Percentiles rank a stretch among this genome's conserved stretches.
Evolutionary conservation across 371 early-diverging fungal genomes (phyloP).

Genomic region (Conidiobolus incongruus): DNA sequence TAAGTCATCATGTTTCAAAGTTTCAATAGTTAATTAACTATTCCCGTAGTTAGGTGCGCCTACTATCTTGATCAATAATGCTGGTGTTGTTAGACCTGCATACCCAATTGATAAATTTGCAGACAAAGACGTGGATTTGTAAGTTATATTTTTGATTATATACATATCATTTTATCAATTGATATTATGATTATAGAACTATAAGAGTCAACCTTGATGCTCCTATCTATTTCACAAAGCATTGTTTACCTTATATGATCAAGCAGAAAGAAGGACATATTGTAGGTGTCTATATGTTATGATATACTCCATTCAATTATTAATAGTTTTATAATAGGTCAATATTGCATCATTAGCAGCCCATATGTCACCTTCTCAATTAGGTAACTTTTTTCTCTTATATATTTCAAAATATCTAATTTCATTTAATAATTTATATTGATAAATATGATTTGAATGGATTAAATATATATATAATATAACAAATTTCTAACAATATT

Average conservation of each 20-base stretch:
- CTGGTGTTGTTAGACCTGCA: not conserved
- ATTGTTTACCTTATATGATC: slow-evolving; percentile 22
- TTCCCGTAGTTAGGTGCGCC: slow-evolving; percentile 1
- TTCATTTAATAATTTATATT: too few relatives aligned
- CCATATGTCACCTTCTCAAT: slow-evolving; percentile 11
- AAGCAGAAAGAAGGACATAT: slow-evolving; percentile 24
- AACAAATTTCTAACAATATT: too few relatives aligned
- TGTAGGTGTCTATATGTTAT: slow-evolving; percentile 7
- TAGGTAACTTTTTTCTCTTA: slow-evolving; percentile 10
- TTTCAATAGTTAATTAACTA: too few relatives aligned
- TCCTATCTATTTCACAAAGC: slow-evolving; percentile 19
- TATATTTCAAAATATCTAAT: too few relatives aligned
- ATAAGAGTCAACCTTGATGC: slow-evolving; percentile 25
- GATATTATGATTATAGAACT: slow-evolving; percentile 10
- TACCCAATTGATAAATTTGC: not conserved
- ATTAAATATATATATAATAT: too few relatives aligned
- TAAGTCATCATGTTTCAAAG: too few relatives aligned
- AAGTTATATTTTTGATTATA: not conserved
- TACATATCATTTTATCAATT: not conserved
- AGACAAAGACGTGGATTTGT: not conserved
- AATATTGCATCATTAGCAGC: slow-evolving; percentile 19
- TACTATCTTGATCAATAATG: slow-evolving; percentile 3
- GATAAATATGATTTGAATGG: too few relatives aligned
- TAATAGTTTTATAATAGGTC: slow-evolving; percentile 8
- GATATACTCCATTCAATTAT: not conserved